phyloP scores from a whole-genome alignment of 2,329 filamentous ascomycete genomes.

The Emergomyces orientalis region DNA sequence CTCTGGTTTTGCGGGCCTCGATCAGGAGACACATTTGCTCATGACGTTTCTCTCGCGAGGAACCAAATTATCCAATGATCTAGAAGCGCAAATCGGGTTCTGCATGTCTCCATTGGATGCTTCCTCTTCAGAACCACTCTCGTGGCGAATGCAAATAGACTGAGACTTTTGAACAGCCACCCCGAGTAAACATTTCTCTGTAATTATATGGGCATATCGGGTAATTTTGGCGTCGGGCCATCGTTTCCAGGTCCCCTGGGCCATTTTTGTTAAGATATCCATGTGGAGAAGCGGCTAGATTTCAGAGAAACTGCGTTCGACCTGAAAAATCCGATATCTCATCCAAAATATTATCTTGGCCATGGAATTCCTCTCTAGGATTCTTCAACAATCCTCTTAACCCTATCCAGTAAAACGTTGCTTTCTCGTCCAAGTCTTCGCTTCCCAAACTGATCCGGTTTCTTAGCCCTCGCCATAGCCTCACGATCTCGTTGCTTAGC shows the following conservation, averaged over 20 bases:
- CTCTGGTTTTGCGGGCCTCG: neutral
- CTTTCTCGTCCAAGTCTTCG: constrained; percentile 77
- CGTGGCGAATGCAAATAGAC: neutral
- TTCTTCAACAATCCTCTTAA: constrained; percentile 58
- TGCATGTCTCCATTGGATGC: neutral
- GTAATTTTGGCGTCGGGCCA: neutral
- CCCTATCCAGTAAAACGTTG: constrained; percentile 64
- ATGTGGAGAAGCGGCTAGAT: neutral
- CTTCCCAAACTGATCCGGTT: constrained; percentile 58
- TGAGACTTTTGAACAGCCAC: neutral
- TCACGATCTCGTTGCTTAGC: constrained; percentile 64
- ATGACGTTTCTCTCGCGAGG: neutral
- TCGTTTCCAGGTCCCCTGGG: neutral
- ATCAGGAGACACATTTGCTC: neutral
- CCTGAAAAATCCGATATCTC: neutral
- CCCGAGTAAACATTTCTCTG: neutral
- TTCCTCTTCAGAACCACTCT: neutral
- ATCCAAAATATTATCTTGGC: neutral
- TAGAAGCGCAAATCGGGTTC: neutral
- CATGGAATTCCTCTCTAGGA: constrained; percentile 5
- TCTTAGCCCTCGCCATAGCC: constrained; percentile 53
- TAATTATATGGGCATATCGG: neutral
- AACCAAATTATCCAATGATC: neutral
- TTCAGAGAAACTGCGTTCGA: neutral
- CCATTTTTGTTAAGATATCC: neutral